These are phyloP conservation scores for Diplocarpon rosae DNA, from an alignment of 2,329 filamentous ascomycete genomes.

Conservation along the genomic window DNA sequence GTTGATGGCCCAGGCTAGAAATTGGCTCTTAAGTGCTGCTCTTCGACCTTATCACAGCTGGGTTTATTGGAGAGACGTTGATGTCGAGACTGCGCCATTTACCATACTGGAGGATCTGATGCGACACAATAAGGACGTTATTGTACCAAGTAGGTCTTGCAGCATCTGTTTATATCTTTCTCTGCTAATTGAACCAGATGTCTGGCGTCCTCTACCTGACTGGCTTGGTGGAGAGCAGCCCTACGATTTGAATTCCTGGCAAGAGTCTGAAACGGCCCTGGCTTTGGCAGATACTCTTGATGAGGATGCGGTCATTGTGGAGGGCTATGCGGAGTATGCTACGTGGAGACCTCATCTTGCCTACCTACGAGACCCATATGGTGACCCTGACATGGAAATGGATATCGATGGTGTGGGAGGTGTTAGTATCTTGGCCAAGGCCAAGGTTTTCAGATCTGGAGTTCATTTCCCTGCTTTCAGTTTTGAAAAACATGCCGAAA, in stretches of 20 bases:
- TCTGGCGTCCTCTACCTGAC: slow-evolving; percentile 96
- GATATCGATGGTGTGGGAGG: slow-evolving; percentile 96
- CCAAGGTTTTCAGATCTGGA: slow-evolving; percentile 84
- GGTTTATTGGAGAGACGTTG: slow-evolving; percentile 99
- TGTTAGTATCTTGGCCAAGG: slow-evolving; percentile 94
- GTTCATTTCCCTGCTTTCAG: slow-evolving; percentile 98
- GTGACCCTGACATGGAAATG: slow-evolving; percentile 99
- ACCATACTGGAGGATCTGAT: slow-evolving; percentile 96
- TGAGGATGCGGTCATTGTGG: slow-evolving; percentile 96
- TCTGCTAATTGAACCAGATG: slow-evolving; percentile 46
- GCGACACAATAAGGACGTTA: slow-evolving; percentile 97
- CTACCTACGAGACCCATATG: slow-evolving; percentile 91
- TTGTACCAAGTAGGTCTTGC: slow-evolving; percentile 76
- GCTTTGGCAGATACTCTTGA: slow-evolving; percentile 89
- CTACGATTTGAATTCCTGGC: slow-evolving; percentile 98
- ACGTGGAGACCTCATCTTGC: slow-evolving; percentile 96
- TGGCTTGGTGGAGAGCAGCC: slow-evolving; percentile 98
- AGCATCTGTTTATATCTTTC: neutral
- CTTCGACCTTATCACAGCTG: slow-evolving; percentile 92
- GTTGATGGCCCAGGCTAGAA: slow-evolving; percentile 93
- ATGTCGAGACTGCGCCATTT: slow-evolving; percentile 93
- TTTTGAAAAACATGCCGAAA: slow-evolving; percentile 97
- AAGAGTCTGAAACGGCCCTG: slow-evolving; percentile 94
- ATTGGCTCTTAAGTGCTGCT: slow-evolving; percentile 91
- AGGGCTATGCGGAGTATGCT: slow-evolving; percentile 96